Conservation (phyloP, 768 basidiomycete species). For the Lyophyllum atratum region DNA sequence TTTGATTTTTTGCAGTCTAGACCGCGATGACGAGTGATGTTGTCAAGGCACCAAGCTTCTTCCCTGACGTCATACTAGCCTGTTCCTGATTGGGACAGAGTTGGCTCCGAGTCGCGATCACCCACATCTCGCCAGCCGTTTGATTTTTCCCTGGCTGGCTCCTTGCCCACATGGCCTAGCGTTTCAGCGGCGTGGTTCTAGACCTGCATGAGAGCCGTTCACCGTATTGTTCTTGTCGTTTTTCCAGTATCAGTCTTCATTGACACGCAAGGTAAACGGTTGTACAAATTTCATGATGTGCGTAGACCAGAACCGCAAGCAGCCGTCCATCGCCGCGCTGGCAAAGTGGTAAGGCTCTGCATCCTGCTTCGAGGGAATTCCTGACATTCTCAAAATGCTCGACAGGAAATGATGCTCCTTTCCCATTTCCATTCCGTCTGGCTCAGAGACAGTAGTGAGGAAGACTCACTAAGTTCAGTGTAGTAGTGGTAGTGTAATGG, state of each 20-base stretch:
- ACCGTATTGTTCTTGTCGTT: not conserved
- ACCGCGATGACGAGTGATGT: not conserved
- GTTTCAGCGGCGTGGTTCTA: not conserved
- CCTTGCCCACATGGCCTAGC: not conserved
- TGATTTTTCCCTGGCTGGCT: not conserved
- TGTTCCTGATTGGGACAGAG: not conserved
- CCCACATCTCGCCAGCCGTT: not conserved
- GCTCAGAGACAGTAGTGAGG: not conserved
- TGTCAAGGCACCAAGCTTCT: constrained; percentile 9
- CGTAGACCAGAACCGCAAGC: too few relatives aligned
- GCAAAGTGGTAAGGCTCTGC: not conserved
- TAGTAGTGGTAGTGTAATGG: not conserved
- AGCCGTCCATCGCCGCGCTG: too few relatives aligned
- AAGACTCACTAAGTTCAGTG: not conserved
- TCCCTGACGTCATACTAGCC: constrained; percentile 18
- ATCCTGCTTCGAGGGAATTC: not conserved
- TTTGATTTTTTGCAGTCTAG: constrained; percentile 4
- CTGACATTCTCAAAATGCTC: not conserved
- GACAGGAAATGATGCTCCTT: not conserved
- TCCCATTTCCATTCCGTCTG: not conserved
- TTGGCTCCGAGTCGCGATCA: not conserved
- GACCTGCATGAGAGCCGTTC: not conserved
- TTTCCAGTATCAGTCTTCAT: too few relatives aligned
- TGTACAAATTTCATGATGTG: too few relatives aligned
- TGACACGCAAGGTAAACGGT: too few relatives aligned